phyloP scores from a whole-genome alignment of 192 early-diverging fungal genomes.

The Kickxella alabastrina region DNA sequence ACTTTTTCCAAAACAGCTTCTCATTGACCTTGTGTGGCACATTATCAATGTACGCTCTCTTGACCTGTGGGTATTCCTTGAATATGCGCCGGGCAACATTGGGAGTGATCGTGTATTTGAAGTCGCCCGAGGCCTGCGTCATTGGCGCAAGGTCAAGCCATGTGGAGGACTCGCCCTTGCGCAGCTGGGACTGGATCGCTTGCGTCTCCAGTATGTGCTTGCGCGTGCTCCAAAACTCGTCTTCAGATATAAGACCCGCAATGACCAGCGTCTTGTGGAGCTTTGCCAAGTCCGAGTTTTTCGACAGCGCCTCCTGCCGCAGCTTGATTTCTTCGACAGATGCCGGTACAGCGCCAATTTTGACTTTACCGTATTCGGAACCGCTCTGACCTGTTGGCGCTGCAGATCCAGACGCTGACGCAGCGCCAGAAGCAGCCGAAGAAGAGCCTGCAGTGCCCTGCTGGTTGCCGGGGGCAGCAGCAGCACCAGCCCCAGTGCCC shows the following conservation, averaged over 20 bases:
- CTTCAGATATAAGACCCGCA: conserved; percentile 71
- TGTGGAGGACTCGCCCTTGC: conserved; percentile 75
- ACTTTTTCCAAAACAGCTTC: conserved; percentile 85
- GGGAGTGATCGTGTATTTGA: conserved; percentile 84
- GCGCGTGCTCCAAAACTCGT: conserved; percentile 92
- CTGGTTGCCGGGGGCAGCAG: neutral
- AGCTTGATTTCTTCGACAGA: conserved; percentile 60
- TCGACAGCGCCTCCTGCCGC: conserved; percentile 60
- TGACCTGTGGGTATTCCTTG: conserved; percentile 82
- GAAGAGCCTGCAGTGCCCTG: no score
- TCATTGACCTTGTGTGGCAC: conserved; percentile 74
- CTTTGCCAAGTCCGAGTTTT: conserved; percentile 62
- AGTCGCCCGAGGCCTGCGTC: conserved; percentile 69
- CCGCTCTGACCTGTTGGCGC: conserved; percentile 8
- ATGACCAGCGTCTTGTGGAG: conserved; percentile 79
- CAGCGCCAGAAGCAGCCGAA: neutral
- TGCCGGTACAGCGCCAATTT: conserved; percentile 36
- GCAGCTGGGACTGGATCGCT: conserved; percentile 62
- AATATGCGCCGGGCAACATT: conserved; percentile 87
- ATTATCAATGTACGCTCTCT: conserved; percentile 73
- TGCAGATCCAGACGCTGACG: neutral
- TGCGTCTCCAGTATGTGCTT: conserved; percentile 70
- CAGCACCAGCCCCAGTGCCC: conserved; percentile 4
- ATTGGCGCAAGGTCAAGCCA: conserved; percentile 64
- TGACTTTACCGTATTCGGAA: conserved; percentile 44